These are phyloP conservation scores for Chondrostereum purpureum DNA, from an alignment of 1,284 basidiomycete species.

Conservation along the genomic window DNA sequence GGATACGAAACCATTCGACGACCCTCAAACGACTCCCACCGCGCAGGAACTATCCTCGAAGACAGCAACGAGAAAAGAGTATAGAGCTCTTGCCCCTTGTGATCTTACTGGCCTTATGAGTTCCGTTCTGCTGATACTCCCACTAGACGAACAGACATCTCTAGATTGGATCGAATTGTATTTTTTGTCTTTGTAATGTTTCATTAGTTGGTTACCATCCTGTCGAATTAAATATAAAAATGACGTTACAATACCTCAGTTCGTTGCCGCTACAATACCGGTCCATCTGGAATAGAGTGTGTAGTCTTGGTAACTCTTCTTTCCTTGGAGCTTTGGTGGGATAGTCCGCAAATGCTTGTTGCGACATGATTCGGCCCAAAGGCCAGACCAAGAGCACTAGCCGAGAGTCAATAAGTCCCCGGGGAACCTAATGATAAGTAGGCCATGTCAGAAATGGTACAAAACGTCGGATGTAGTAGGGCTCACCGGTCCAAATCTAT, in stretches of 20 bases:
- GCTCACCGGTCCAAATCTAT: constrained; percentile 63
- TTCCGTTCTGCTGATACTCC: no score
- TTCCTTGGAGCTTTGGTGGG: neutral
- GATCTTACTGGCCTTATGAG: no score
- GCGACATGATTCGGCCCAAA: constrained; percentile 41
- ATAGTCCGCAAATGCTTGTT: constrained; percentile 8
- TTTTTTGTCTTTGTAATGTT: no score
- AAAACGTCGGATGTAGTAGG: no score
- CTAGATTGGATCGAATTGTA: no score
- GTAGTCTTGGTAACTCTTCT: neutral
- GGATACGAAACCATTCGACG: constrained; percentile 22
- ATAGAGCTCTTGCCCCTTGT: no score
- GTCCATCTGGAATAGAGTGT: no score
- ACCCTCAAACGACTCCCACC: neutral
- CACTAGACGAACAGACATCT: no score
- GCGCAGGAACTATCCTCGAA: neutral
- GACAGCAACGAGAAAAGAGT: constrained; percentile 8
- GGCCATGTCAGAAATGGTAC: constrained; percentile 2
- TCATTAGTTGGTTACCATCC: no score
- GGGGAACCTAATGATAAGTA: constrained; percentile 56
- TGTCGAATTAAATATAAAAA: no score
- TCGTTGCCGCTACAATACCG: no score
- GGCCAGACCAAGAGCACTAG: constrained; percentile 61
- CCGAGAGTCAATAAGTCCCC: constrained; percentile 57
- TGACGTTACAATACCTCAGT: no score